A percentile compares a stretch with the other conserved stretches of the same genome.
Conservation (phyloP, 2,329 filamentous ascomycete genomes). For the Thelonectria rubi region DNA sequence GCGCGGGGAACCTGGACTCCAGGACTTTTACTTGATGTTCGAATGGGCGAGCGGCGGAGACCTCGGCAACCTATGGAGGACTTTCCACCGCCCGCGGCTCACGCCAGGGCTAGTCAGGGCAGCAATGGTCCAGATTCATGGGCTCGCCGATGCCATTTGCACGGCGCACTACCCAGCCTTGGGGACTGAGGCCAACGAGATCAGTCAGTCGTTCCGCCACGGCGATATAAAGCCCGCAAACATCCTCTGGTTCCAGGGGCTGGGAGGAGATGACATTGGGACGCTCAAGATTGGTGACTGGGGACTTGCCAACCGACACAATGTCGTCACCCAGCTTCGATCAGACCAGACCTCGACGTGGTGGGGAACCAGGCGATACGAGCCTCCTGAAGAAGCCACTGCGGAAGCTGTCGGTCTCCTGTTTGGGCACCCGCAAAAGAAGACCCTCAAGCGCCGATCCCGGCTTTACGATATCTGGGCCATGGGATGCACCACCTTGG, state of each 20-base stretch:
- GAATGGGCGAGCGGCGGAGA: slow-evolving; percentile 14
- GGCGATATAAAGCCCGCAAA: slow-evolving; percentile 25
- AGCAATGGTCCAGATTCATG: neutral
- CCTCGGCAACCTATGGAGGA: neutral
- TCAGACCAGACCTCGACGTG: neutral
- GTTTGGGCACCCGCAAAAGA: too few relatives aligned
- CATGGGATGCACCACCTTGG: slow-evolving; percentile 40
- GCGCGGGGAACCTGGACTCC: neutral
- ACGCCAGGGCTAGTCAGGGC: neutral
- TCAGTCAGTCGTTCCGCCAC: slow-evolving; percentile 1
- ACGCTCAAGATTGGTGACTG: slow-evolving; percentile 17
- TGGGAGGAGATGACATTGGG: neutral
- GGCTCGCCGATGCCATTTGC: neutral
- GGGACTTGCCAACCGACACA: slow-evolving; percentile 15
- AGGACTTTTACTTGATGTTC: neutral
- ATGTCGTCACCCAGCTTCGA: neutral
- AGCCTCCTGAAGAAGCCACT: slow-evolving; percentile 1
- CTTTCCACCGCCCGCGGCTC: neutral
- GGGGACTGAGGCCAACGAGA: neutral
- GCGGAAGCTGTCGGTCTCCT: neutral
- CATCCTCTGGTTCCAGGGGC: slow-evolving; percentile 15
- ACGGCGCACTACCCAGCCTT: neutral
- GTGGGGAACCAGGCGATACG: slow-evolving; percentile 14
- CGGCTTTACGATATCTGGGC: slow-evolving; percentile 42
- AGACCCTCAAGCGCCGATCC: slow-evolving; percentile 25